Evolutionary conservation across 257 asterid species (phyloP), one percentile per base, ranked within the genome.

Genomic region (Nicotiana otophora): DNA sequence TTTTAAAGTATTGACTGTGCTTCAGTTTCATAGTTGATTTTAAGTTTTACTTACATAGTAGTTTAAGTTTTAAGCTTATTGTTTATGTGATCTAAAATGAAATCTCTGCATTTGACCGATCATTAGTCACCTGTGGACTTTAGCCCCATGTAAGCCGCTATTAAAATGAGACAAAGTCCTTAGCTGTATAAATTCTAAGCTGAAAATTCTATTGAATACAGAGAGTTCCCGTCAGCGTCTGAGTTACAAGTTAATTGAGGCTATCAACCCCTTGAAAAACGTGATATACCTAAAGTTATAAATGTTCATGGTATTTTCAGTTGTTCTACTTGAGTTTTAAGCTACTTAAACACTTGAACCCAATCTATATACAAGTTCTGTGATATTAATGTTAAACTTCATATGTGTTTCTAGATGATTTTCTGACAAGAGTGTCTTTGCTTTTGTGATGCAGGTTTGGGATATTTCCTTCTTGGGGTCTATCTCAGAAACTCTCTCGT

Each of bases 381-480:
- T 74, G 80, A 58, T 74, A 51, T 4, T 74, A 51, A 14, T 74
- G 63, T 46, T n/a, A 46, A 46, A 23, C 61, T 11, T 31, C 78
- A 53, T 10, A 7, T n/a, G 78, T 14, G 61, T 39, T 70, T 70
- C 58, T 28, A 11, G 34, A 39, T 39, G 33, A 46, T 39, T 69
- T 62, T 69, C 57, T 39, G n/a, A 46, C 4, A 31, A 70, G 34
- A 46, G 7, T 72, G 60, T 74, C 42, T 26, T 74, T 30, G 63
- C 63, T 48, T 51, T 26, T 51, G 42, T 51, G 62, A 85, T 62
- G 34, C 90, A 96, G 99, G 87, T 96, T 96, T 87, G 99, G 98
- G 60, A 94, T 96, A 90, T 96, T 96, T 88, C 98, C 99, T 70
- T 96, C 99, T 0, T 96, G 98, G 99, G 99, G 99, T 62, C 86